A percentile compares a stretch with the other conserved stretches of the same genome.
Conservation (phyloP, 495 filamentous ascomycete genomes). For the Hypoxylon crocopeplum region DNA sequence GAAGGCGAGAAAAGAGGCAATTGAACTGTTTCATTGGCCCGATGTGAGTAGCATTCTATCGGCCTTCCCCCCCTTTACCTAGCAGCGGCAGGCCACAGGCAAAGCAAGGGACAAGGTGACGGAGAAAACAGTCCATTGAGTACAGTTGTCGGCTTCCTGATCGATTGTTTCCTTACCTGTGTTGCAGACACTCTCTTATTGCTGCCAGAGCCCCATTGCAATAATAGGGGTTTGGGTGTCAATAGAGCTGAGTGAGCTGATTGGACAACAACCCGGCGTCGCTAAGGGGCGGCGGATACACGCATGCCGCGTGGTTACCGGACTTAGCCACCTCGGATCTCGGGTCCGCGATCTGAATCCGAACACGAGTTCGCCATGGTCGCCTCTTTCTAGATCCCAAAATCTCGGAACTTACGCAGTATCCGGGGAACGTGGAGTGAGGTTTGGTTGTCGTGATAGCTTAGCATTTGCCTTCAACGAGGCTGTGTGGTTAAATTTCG, state of each 20-base stretch:
- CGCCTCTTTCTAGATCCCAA: neutral
- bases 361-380: constrained; percentile 26
- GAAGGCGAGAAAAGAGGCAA: neutral
- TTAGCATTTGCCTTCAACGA: constrained; percentile 1
- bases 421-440: neutral
- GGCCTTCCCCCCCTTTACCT: neutral
- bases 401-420: neutral
- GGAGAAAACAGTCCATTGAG: neutral
- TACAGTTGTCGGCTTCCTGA: neutral
- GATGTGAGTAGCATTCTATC: neutral
- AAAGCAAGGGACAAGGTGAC: neutral
- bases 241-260: constrained; percentile 7
- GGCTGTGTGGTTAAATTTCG: constrained; percentile 16
- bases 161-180: neutral
- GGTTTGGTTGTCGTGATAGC: constrained; percentile 14
- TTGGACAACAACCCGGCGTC: constrained; percentile 13
- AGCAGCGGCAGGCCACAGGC: neutral
- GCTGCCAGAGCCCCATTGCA: neutral
- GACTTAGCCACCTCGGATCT: constrained; percentile 29
- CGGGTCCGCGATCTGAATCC: constrained; percentile 21
- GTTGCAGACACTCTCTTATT: neutral
- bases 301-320: constrained; percentile 19
- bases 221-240: constrained; percentile 11
- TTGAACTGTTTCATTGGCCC: neutral
- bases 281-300: constrained; percentile 22